Base-by-base conservation (phyloP, 805 yeast genomes). In the Sugiyamaella floridensis region DNA sequence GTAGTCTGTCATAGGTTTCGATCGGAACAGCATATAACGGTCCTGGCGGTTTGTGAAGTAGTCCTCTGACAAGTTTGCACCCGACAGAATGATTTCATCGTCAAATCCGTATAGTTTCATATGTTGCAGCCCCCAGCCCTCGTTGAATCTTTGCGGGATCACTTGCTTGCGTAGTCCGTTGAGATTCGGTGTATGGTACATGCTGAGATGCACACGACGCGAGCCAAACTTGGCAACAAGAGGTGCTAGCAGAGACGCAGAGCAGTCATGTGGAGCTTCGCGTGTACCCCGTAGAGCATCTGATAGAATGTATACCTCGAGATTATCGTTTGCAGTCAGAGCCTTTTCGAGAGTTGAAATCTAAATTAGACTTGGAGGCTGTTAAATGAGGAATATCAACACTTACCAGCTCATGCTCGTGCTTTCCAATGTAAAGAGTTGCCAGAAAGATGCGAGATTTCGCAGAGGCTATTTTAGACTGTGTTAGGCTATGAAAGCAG, bases 51-150 rank as follows among this genome's bases (percentile, higher is more conserved):
- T 85, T 2, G 96, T 86, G 69, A 93, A 93, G 68, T 93, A 93
- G 69, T 93, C 99, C 40, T 79, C 74, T 0, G 97, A 88, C 47
- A 93, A 74, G 63, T 93, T 93, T 2, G 99, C 99, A 6, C 98
- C 99, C 15, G 86, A 79, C 32, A 93, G 74, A 16, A 93, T 78
- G 43, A 93, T 81, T 64, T 90, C 96, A 62, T 89, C 81, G 67
- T 93, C 99, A 62, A 90, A 82, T 1, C 99, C 99, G 67, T 93
- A 93, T 28, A 93, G 77, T 67, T 93, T 93, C 98, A 93, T 93
- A 65, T 93, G 99, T 67, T 93, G 99, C 49, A 93, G 76, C 0
- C 99, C 99, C 60, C 78, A 75, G 2, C 95, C 90, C 70, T 93
- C 99, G 67, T 90, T 89, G 57, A 92, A 75, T 57, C 99, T 76